A percentile compares a stretch with the other conserved stretches of the same genome.
Conservation (phyloP, 306 rosid genomes). For the Crotalaria pallida region DNA sequence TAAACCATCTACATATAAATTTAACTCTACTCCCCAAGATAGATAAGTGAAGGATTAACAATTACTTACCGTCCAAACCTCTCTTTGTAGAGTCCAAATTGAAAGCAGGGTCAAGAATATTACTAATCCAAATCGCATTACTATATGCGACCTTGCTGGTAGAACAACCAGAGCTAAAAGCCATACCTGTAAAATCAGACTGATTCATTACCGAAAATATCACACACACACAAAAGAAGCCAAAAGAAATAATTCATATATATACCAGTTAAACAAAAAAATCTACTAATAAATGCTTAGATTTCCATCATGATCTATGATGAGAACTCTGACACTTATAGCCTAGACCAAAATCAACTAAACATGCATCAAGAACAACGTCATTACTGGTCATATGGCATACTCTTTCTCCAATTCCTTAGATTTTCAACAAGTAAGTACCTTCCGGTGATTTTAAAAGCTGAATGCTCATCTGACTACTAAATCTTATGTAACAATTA, state of each 20-base stretch:
- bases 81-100: slow-evolving; percentile 69
- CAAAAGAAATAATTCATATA: background rate
- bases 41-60: slow-evolving; percentile 18
- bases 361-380: background rate
- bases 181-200: slow-evolving; percentile 66
- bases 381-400: background rate
- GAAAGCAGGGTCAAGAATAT: slow-evolving; percentile 68
- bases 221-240: background rate
- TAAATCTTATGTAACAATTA: background rate
- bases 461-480: background rate
- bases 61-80: slow-evolving; percentile 63
- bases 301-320: background rate
- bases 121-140: slow-evolving; percentile 67
- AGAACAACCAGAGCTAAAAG: slow-evolving; percentile 86
- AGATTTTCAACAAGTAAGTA: background rate
- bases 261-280: background rate
- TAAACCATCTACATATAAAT: slow-evolving; percentile 10
- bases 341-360: background rate
- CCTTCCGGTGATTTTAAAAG: background rate
- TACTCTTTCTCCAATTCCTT: background rate
- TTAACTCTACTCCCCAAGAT: background rate
- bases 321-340: background rate
- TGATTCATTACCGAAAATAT: background rate
- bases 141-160: slow-evolving; percentile 80
- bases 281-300: background rate